Evolutionary conservation across 371 early-diverging fungal species (phyloP).

Genomic region (Lichtheimia corymbifera): DNA sequence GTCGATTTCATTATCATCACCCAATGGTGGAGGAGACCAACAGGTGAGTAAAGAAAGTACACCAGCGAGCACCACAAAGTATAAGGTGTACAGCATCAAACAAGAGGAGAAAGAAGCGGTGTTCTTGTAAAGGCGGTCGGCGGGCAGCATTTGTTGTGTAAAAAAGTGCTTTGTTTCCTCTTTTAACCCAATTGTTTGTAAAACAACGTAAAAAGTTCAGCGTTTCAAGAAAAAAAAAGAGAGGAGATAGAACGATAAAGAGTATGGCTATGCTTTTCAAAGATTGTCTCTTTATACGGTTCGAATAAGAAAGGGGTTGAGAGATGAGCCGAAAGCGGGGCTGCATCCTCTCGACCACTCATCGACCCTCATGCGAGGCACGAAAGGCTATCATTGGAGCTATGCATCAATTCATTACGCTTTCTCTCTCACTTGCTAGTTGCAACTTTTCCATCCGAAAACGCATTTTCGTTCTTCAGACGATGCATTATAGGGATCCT

Average conservation of each 20-base stretch:
- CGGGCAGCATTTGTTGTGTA: conserved; percentile 6
- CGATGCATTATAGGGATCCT: too few relatives aligned
- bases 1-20: conserved; percentile 3
- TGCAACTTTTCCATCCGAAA: too few relatives aligned
- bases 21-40: conserved; percentile 6
- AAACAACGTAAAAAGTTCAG: conserved; percentile 1
- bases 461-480: too few relatives aligned
- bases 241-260: background rate
- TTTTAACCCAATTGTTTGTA: background rate
- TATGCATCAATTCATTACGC: too few relatives aligned
- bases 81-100: conserved; percentile 12
- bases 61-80: conserved; percentile 7
- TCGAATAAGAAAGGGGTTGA: conserved; percentile 1
- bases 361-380: conserved; percentile 15
- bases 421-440: too few relatives aligned
- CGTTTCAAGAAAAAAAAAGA: conserved; percentile 4
- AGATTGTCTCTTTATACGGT: background rate
- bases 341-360: conserved; percentile 15
- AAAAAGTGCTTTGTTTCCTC: conserved; percentile 6
- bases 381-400: too few relatives aligned
- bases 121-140: conserved; percentile 2
- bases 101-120: conserved; percentile 9
- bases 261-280: background rate
- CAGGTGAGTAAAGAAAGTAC: conserved; percentile 10
- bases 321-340: background rate